These are phyloP conservation scores for Globisporangium echinulatum DNA, from an alignment of 352 stramenopile species.

Conservation along the genomic window DNA sequence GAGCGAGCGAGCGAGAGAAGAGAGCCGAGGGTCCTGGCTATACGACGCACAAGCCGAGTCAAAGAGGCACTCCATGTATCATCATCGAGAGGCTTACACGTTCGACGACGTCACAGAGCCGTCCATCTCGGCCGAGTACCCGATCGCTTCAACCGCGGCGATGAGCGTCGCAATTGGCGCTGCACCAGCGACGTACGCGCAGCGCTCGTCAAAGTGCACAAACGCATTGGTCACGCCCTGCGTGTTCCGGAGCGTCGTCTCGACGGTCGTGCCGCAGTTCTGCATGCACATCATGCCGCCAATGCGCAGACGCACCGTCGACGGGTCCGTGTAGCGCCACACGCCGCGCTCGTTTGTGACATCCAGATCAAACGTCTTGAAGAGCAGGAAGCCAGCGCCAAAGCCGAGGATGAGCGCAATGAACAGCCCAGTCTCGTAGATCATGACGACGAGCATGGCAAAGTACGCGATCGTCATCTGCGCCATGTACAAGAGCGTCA, in stretches of 20 bases:
- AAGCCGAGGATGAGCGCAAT: constrained; percentile 65
- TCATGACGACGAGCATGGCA: constrained; percentile 81
- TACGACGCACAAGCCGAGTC: constrained; percentile 3
- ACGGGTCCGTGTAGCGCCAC: constrained; percentile 65
- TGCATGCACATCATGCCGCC: constrained; percentile 89
- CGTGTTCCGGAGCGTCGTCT: constrained; percentile 39
- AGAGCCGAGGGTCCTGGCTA: no score
- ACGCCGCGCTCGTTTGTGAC: constrained; percentile 61
- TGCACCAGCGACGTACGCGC: constrained; percentile 63
- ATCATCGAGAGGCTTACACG: constrained; percentile 35
- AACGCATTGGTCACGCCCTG: constrained; percentile 68
- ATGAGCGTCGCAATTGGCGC: constrained; percentile 49
- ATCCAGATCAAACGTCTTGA: constrained; percentile 70
- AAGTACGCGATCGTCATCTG: constrained; percentile 83
- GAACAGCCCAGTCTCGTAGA: constrained; percentile 73
- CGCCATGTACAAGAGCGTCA: constrained; percentile 68
- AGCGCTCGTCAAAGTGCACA: constrained; percentile 70
- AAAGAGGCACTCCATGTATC: constrained; percentile 7
- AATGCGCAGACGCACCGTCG: constrained; percentile 68
- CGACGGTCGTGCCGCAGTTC: constrained; percentile 83
- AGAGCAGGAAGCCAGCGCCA: constrained; percentile 57
- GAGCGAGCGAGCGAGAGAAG: no score
- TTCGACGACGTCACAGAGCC: constrained; percentile 28
- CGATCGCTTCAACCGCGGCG: constrained; percentile 53
- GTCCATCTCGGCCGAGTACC: constrained; percentile 56